A percentile compares a stretch with the other conserved stretches of the same genome.
Conservation (phyloP, 345 rosid species). For the Triadica sebifera region DNA sequence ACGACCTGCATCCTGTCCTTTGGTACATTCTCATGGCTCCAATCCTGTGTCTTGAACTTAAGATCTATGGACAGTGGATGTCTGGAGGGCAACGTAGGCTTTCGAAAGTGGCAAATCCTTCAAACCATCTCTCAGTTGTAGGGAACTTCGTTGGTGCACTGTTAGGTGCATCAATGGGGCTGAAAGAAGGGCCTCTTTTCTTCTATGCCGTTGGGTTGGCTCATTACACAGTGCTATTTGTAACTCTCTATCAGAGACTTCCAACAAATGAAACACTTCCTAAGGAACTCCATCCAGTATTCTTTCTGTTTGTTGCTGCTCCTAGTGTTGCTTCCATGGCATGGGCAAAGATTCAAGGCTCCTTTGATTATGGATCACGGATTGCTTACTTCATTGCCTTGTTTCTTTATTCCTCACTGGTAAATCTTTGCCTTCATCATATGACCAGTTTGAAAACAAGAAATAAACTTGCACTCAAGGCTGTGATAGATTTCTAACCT, state of each 20-base stretch:
- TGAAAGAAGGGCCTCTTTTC: conserved; percentile 88
- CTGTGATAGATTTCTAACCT: background rate
- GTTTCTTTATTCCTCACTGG: conserved; percentile 86
- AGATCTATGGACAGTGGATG: conserved; percentile 98
- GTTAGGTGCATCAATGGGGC: conserved; percentile 86
- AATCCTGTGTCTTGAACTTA: conserved; percentile 64
- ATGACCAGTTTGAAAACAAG: background rate
- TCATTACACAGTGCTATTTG: conserved; percentile 79
- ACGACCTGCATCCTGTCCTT: conserved; percentile 40
- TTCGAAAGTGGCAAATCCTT: conserved; percentile 90
- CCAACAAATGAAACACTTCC: conserved; percentile 86
- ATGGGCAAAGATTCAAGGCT: conserved; percentile 71
- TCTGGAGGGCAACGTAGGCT: conserved; percentile 86
- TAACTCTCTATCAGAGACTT: conserved; percentile 89
- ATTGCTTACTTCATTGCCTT: conserved; percentile 80
- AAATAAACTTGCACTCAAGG: background rate
- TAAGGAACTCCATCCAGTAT: conserved; percentile 93
- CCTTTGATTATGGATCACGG: conserved; percentile 71
- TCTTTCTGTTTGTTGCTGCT: conserved; percentile 87
- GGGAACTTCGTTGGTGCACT: conserved; percentile 93
- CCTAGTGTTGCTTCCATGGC: conserved; percentile 91
- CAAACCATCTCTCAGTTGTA: conserved; percentile 75
- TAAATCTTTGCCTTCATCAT: conserved; percentile 19
- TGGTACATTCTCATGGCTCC: conserved; percentile 93
- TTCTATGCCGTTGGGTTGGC: conserved; percentile 85